Evolutionary conservation across 441 rosid genomes (phyloP).

Genomic region (Eutrema salsugineum): DNA sequence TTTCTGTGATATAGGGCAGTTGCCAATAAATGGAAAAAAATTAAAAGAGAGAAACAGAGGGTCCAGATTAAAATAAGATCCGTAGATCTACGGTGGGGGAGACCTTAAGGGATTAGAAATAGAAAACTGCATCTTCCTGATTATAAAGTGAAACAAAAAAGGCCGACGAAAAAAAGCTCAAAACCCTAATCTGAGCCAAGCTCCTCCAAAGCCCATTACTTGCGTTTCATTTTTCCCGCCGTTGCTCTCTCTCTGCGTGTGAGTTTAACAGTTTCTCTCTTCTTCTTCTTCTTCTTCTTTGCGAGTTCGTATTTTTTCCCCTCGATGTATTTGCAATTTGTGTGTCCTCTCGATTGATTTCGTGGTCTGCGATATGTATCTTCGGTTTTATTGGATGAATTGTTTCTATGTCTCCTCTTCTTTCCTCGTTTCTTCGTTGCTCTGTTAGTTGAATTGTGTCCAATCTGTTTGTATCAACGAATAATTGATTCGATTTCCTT

Average conservation of each 20-base stretch:
- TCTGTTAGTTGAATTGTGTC: neutral
- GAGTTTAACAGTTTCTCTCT: neutral
- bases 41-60: slow-evolving; percentile 3
- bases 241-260: neutral
- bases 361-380: neutral
- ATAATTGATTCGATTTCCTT: neutral
- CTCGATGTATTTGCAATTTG: too few relatives aligned
- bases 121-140: neutral
- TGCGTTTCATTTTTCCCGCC: slow-evolving; percentile 22
- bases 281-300: neutral
- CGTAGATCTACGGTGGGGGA: slow-evolving; percentile 9
- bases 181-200: slow-evolving; percentile 25
- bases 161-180: slow-evolving; percentile 28
- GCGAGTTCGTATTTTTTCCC: neutral
- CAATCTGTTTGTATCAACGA: neutral
- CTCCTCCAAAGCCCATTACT: slow-evolving; percentile 23
- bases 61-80: neutral
- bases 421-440: neutral
- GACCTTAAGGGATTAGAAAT: neutral
- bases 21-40: neutral
- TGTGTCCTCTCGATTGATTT: too few relatives aligned
- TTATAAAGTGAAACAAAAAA: slow-evolving; percentile 12
- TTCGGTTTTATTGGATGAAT: neutral
- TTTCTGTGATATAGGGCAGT: neutral
- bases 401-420: neutral